Evolutionary conservation across 768 basidiomycete species (phyloP).

Genomic region (Coprinopsis strossmayeri): DNA sequence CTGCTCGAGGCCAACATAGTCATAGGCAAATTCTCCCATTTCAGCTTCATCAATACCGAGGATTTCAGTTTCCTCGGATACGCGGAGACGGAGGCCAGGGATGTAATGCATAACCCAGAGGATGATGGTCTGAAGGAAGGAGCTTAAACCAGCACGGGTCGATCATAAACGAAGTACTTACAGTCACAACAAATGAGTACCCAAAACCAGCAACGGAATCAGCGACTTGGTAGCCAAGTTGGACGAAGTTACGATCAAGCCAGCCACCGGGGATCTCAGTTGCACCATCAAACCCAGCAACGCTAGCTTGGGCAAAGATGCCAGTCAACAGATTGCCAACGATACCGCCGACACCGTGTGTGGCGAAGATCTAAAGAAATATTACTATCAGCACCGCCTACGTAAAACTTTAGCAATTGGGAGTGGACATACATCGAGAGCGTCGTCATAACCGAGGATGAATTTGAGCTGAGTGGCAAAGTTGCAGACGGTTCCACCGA

Average conservation of each 20-base stretch:
- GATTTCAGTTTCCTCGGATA: constrained; percentile 57
- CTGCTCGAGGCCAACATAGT: constrained; percentile 75
- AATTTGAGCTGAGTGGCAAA: constrained; percentile 94
- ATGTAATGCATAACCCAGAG: constrained; percentile 86
- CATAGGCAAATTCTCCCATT: constrained; percentile 87
- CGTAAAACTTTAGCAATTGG: background rate
- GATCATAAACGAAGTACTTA: constrained; percentile 26
- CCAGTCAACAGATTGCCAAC: constrained; percentile 82
- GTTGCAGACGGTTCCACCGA: constrained; percentile 83
- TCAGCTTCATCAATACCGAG: constrained; percentile 87
- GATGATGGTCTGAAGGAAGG: constrained; percentile 54
- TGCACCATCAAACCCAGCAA: constrained; percentile 77
- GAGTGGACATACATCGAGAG: constrained; percentile 56
- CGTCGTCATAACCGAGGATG: constrained; percentile 67
- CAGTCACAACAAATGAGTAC: constrained; percentile 75
- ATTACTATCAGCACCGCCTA: background rate
- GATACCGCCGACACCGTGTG: constrained; percentile 72
- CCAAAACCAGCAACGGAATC: constrained; percentile 58
- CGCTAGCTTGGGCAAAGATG: constrained; percentile 75
- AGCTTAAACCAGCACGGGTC: background rate
- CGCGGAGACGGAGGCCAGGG: constrained; percentile 72
- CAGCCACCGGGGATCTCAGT: constrained; percentile 72
- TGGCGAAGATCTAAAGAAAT: constrained; percentile 75
- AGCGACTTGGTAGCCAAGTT: constrained; percentile 83
- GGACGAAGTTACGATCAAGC: constrained; percentile 76